phyloP scores from a whole-genome alignment of 495 filamentous ascomycete species.

The Penicillium chermesinum region DNA sequence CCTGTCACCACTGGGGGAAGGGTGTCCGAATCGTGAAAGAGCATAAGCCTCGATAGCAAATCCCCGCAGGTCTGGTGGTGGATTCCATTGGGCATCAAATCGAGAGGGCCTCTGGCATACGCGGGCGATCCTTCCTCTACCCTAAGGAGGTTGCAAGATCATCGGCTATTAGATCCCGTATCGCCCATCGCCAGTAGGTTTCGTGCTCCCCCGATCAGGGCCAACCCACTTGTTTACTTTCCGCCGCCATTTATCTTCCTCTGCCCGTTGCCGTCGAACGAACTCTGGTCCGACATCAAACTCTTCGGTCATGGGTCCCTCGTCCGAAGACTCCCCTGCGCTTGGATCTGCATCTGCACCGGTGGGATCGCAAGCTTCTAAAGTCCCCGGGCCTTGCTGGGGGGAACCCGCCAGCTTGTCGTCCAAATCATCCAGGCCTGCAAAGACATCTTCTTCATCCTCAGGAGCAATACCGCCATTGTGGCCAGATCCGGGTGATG shows the following conservation, averaged over 20 bases:
- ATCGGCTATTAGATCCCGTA: conserved; percentile 42
- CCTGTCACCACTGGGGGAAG: not conserved
- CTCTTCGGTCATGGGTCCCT: conserved; percentile 87
- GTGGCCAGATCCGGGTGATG: conserved; percentile 31
- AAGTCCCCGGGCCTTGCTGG: conserved; percentile 20
- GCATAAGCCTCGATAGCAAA: no score
- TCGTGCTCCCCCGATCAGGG: conserved; percentile 38
- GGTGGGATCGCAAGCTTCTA: conserved; percentile 28
- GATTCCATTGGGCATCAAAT: not conserved
- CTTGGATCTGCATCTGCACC: conserved; percentile 51
- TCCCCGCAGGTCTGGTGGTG: no score
- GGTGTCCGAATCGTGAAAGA: not conserved
- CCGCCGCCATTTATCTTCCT: conserved; percentile 85
- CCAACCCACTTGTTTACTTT: conserved; percentile 74
- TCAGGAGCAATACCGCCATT: conserved; percentile 26
- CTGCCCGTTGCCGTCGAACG: conserved; percentile 77
- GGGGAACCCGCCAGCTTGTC: conserved; percentile 49
- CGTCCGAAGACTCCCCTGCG: conserved; percentile 50
- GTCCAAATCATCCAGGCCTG: conserved; percentile 64
- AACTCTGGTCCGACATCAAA: conserved; percentile 97
- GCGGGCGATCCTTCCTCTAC: conserved; percentile 1
- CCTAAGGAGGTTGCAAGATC: conserved; percentile 1
- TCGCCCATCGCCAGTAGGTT: conserved; percentile 52
- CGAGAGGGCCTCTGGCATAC: not conserved
- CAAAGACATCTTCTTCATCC: conserved; percentile 72